Evolutionary conservation across 805 yeast genomes (phyloP).

Genomic region (Nakazawaea pomicola): DNA sequence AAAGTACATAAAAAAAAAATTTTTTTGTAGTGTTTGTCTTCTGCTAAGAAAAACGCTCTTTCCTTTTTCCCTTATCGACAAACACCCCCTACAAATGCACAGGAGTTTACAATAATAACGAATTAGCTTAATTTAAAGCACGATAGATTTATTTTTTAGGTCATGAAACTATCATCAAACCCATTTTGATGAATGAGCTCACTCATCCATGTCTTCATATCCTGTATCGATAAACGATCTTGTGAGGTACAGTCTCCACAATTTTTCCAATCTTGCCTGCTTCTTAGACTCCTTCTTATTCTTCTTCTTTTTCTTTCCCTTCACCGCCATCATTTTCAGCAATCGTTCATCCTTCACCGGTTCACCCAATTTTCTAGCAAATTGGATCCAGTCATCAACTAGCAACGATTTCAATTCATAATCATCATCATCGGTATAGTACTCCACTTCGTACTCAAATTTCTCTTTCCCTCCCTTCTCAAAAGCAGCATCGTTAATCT

Average conservation of each 20-base stretch:
- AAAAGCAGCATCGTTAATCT: slow-evolving; percentile 24
- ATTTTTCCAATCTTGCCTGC: slow-evolving; percentile 25
- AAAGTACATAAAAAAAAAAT: not conserved
- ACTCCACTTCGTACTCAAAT: slow-evolving; percentile 61
- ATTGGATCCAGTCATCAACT: slow-evolving; percentile 57
- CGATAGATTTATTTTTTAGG: not conserved
- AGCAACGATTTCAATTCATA: slow-evolving; percentile 49
- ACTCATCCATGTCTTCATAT: slow-evolving; percentile 46
- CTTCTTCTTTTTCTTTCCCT: not conserved
- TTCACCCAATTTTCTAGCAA: slow-evolving; percentile 49
- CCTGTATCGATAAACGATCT: slow-evolving; percentile 63
- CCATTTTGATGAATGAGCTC: not conserved
- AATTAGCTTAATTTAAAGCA: no score
- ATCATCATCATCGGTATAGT: slow-evolving; percentile 58
- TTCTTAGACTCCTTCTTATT: slow-evolving; percentile 10
- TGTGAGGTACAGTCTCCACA: slow-evolving; percentile 54
- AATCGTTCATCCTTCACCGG: slow-evolving; percentile 24
- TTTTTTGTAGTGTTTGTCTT: not conserved
- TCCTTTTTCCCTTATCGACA: not conserved
- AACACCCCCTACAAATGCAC: no score
- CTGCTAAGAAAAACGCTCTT: no score
- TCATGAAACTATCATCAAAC: not conserved
- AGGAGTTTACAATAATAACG: not conserved
- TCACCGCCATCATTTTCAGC: slow-evolving; percentile 8
- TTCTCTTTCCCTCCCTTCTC: slow-evolving; percentile 35